Base-by-base conservation (phyloP, 352 stramenopile species). In the Phytophthora nicotianae region DNA sequence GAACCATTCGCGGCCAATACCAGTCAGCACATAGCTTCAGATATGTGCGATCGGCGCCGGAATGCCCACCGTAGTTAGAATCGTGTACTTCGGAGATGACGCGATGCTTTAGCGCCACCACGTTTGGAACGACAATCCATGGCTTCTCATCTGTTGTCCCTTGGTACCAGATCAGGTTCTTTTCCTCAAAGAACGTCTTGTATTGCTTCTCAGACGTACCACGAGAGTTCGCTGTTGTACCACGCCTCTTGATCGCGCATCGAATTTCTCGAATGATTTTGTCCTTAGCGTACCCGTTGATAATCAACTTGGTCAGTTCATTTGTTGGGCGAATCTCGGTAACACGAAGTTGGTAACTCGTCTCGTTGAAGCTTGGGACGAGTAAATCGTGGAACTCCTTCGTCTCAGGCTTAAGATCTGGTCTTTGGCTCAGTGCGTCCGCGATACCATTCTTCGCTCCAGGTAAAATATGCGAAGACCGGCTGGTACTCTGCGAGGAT, bases 401-500 rank as follows among this genome's bases (percentile, higher is more conserved):
- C 29, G 49, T 55, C 40, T 66, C 42, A 0, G 43, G 50, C 19
- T 67, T 50, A 11, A 54, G 19, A 45, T 57, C 46, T 1, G 45
- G 46, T 45, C 55, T 10, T 45, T 35, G 14, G 10, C 55, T 27
- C 35, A n/a, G n/a, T n/a, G n/a, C n/a, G n/a, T n/a, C n/a, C n/a
- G n/a, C n/a, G n/a, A n/a, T n/a, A n/a, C n/a, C 35, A 11, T 72
- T 72, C 42, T 58, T 42, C 0, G 52, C 57, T 35, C 56, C 62
- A 14, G 56, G 56, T n/a, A 17, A 64, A 45, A 21, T 62, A 74
- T 26, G 37, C 58, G 21, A 66, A 61, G 3, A 59, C 29, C 14
- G 35, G 27, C 40, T 68, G 45, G 11, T 62, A 62, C 27, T 68
- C 60, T 0, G 45, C 60, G 7, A 62, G 60, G 16, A 62, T 55